Percentiles rank a stretch among this genome's conserved stretches.
These are phyloP conservation scores for Mycena kentingensis DNA, from an alignment of 768 basidiomycete species.

Conservation along the genomic window DNA sequence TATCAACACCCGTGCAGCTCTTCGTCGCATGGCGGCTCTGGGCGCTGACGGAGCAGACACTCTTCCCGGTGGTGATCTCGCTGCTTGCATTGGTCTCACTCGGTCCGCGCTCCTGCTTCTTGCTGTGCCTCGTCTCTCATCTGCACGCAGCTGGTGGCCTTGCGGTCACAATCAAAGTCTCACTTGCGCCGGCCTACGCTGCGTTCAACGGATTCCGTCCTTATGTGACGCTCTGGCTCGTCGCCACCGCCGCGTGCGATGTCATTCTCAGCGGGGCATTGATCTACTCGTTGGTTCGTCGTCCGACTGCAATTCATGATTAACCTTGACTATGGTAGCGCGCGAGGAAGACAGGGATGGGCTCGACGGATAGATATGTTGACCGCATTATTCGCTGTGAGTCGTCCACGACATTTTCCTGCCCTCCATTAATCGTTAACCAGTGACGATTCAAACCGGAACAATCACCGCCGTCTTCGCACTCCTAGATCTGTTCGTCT, in stretches of 20 bases:
- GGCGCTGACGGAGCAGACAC: neutral
- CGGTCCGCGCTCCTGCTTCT: neutral
- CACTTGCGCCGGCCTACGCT: conserved; percentile 2
- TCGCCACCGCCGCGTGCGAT: conserved; percentile 12
- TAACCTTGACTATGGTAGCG: neutral
- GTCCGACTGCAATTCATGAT: neutral
- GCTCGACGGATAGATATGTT: conserved; percentile 12
- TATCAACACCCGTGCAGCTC: conserved; percentile 23
- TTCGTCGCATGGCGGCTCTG: conserved; percentile 19
- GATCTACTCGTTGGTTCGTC: conserved; percentile 17
- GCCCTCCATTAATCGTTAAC: neutral
- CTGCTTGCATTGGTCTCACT: conserved; percentile 5
- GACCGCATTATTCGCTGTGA: conserved; percentile 17
- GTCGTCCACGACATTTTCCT: neutral
- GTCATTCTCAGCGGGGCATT: conserved; percentile 15
- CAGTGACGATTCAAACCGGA: conserved; percentile 18
- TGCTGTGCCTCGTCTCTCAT: neutral
- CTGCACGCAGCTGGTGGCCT: conserved; percentile 11
- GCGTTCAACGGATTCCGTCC: conserved; percentile 5
- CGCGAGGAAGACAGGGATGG: conserved; percentile 7
- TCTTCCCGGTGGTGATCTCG: conserved; percentile 1
- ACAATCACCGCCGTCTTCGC: conserved; percentile 10
- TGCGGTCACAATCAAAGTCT: conserved; percentile 5
- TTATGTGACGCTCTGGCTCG: conserved; percentile 15
- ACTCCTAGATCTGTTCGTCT: conserved; percentile 9